Evolutionary conservation across 2,329 filamentous ascomycete species (phyloP).

Genomic region (Alternaria alternata): DNA sequence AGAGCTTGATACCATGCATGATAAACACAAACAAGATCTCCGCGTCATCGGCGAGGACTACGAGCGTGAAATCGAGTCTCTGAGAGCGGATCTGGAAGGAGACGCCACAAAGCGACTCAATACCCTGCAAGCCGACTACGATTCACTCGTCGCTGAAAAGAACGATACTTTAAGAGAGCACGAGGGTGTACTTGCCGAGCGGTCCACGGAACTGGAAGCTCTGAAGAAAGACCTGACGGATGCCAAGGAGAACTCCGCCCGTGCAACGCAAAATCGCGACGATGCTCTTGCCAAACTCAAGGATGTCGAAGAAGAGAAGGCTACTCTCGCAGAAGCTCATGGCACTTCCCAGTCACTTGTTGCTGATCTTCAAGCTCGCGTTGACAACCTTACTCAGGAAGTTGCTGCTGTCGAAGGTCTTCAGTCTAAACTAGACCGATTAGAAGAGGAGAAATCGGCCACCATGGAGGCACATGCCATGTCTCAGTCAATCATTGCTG

Average conservation of each 20-base stretch:
- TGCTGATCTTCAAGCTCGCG: constrained; percentile 32
- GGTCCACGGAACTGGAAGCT: constrained; percentile 28
- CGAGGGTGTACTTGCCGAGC: constrained; percentile 31
- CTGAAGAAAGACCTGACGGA: constrained; percentile 29
- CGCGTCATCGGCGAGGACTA: constrained; percentile 44
- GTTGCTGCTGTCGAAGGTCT: constrained; percentile 17
- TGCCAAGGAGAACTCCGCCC: constrained; percentile 33
- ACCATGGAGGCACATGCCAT: constrained; percentile 32
- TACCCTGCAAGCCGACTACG: constrained; percentile 43
- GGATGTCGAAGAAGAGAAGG: constrained; percentile 36
- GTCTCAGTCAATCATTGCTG: constrained; percentile 37
- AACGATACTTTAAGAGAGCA: constrained; percentile 33
- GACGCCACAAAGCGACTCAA: constrained; percentile 47
- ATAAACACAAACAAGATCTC: constrained; percentile 40
- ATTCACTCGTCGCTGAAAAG: constrained; percentile 42
- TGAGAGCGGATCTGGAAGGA: constrained; percentile 47
- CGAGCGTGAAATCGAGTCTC: constrained; percentile 45
- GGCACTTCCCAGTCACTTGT: constrained; percentile 30
- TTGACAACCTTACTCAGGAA: constrained; percentile 31
- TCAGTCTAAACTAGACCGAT: constrained; percentile 21
- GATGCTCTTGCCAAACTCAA: constrained; percentile 36
- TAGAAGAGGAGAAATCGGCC: constrained; percentile 31
- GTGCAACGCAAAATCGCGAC: constrained; percentile 31
- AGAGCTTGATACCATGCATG: constrained; percentile 38
- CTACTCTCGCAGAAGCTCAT: constrained; percentile 30